phyloP scores from a whole-genome alignment of 805 yeast species.

The Deakozyma indianensis region DNA sequence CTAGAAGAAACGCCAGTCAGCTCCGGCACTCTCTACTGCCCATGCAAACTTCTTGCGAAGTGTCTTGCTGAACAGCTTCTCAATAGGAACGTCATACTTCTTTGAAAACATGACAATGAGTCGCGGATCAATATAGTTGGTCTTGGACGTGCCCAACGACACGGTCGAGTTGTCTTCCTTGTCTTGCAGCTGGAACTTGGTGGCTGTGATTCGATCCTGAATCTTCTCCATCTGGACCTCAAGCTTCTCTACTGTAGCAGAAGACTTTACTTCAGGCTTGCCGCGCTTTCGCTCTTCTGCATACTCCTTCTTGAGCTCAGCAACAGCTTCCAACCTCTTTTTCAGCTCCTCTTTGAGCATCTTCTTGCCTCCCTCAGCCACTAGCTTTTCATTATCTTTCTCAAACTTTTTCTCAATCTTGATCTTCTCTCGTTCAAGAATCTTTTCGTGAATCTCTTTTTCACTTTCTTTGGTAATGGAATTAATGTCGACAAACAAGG shows the following conservation, averaged over 20 bases:
- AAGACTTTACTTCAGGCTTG: constrained; percentile 33
- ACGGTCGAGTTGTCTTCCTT: constrained; percentile 91
- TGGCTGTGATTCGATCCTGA: constrained; percentile 55
- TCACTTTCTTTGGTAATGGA: constrained; percentile 56
- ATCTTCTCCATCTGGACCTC: constrained; percentile 55
- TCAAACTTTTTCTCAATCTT: constrained; percentile 48
- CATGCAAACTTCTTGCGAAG: constrained; percentile 84
- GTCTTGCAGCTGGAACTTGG: constrained; percentile 67
- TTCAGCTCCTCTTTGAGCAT: constrained; percentile 42
- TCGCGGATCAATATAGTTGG: constrained; percentile 92
- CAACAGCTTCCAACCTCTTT: constrained; percentile 38
- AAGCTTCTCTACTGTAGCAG: constrained; percentile 51
- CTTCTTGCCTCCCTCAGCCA: constrained; percentile 28
- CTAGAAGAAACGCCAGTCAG: constrained; percentile 60
- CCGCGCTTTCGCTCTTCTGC: constrained; percentile 45
- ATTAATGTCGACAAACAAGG: constrained; percentile 54
- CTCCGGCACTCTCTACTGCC: constrained; percentile 90
- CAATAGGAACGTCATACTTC: constrained; percentile 77
- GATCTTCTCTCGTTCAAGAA: constrained; percentile 53
- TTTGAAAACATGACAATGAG: constrained; percentile 80
- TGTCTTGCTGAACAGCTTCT: constrained; percentile 81
- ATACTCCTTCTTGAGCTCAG: constrained; percentile 27
- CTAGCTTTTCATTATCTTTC: constrained; percentile 64
- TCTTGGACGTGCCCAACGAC: constrained; percentile 82
- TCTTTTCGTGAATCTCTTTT: constrained; percentile 37